Evolutionary conservation across 371 early-diverging fungal species (phyloP).

Genomic region (Coemansia sp.): DNA sequence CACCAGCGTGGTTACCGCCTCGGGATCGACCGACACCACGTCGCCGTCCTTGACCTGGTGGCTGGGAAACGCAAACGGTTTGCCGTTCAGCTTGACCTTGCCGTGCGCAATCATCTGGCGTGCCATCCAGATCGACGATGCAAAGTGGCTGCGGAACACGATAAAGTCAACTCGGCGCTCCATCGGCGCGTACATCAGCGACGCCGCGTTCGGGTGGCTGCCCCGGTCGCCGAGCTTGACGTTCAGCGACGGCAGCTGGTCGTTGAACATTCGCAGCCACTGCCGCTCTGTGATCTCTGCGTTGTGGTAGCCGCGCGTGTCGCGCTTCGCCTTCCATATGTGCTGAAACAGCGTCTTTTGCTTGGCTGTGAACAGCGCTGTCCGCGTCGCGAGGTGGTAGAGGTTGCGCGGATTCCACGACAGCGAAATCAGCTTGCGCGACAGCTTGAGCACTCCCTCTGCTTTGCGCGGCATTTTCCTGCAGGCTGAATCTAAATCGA

Average conservation of each 20-base stretch:
- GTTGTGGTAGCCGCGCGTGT: constrained; percentile 92
- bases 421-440: constrained; percentile 82
- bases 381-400: constrained; percentile 76
- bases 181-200: constrained; percentile 82
- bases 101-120: constrained; percentile 81
- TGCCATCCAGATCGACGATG: constrained; percentile 80
- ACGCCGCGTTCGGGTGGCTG: constrained; percentile 75
- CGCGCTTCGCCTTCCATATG: constrained; percentile 90
- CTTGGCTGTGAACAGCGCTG: constrained; percentile 55
- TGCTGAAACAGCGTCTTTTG: constrained; percentile 89
- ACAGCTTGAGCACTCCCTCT: constrained; percentile 47
- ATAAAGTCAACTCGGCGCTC: constrained; percentile 92
- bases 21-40: constrained; percentile 81
- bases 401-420: constrained; percentile 92
- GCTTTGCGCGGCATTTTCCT: constrained; percentile 38
- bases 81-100: constrained; percentile 89
- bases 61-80: constrained; percentile 73
- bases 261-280: constrained; percentile 71
- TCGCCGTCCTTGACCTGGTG: constrained; percentile 87
- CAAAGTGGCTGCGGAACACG: constrained; percentile 90
- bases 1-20: constrained; percentile 70
- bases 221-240: constrained; percentile 27
- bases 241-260: constrained; percentile 71
- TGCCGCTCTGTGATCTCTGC: constrained; percentile 84
- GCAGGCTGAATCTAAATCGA: background rate